Percentiles rank a stretch among this genome's conserved stretches.
Conservation (phyloP, 2,329 filamentous ascomycete genomes). For the Alternaria gansuensis region DNA sequence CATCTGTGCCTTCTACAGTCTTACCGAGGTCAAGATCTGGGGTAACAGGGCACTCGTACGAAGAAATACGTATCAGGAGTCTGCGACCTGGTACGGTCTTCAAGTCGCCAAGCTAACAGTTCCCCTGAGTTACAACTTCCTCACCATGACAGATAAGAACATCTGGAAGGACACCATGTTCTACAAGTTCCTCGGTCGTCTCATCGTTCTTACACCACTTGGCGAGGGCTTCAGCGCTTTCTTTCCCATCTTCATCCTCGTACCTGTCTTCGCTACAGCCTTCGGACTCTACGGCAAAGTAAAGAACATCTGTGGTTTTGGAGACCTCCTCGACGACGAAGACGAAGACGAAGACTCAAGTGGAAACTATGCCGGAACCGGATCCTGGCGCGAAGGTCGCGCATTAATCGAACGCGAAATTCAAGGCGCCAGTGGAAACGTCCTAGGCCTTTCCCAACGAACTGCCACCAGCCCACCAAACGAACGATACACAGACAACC, state of each 20-base stretch:
- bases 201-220: slow-evolving; percentile 83
- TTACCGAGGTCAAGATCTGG: slow-evolving; percentile 97
- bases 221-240: slow-evolving; percentile 86
- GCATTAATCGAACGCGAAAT: slow-evolving; percentile 87
- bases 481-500: slow-evolving; percentile 40
- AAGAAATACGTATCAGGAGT: slow-evolving; percentile 90
- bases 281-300: slow-evolving; percentile 90
- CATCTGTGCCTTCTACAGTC: slow-evolving; percentile 82
- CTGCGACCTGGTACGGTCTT: slow-evolving; percentile 93
- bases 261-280: slow-evolving; percentile 84
- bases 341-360: slow-evolving; percentile 72
- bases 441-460: slow-evolving; percentile 43
- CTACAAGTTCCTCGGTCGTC: slow-evolving; percentile 82
- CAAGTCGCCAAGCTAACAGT: slow-evolving; percentile 93
- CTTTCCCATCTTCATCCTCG: slow-evolving; percentile 85
- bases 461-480: slow-evolving; percentile 23
- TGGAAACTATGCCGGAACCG: slow-evolving; percentile 71
- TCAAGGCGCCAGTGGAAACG: slow-evolving; percentile 55
- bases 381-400: slow-evolving; percentile 89
- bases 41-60: slow-evolving; percentile 88
- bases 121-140: slow-evolving; percentile 93
- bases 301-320: slow-evolving; percentile 79
- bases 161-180: slow-evolving; percentile 84
- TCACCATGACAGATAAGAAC: slow-evolving; percentile 80
- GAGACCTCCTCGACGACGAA: slow-evolving; percentile 78